A percentile compares a stretch with the other conserved stretches of the same genome.
Evolutionary conservation across 768 basidiomycete genomes (phyloP).

Genomic region (Boletus huronensis): DNA sequence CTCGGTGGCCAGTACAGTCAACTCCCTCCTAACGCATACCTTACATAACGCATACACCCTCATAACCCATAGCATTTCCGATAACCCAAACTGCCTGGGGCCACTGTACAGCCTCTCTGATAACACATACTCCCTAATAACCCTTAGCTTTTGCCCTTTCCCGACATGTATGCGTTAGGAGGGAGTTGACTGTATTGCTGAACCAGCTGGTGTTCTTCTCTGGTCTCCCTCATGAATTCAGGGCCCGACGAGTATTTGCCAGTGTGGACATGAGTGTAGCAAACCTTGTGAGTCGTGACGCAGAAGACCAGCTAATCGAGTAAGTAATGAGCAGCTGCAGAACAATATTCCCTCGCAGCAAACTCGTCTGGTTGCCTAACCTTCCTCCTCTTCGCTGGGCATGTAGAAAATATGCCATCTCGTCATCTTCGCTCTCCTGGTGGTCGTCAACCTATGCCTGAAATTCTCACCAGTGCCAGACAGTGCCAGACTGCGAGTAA

Average conservation of each 20-base stretch:
- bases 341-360: neutral
- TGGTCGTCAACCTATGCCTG: neutral
- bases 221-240: neutral
- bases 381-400: neutral
- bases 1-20: too few relatives aligned
- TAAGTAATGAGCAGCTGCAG: neutral
- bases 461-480: neutral
- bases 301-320: neutral
- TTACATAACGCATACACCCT: too few relatives aligned
- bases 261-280: neutral
- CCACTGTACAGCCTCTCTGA: too few relatives aligned
- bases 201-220: neutral
- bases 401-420: neutral
- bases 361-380: neutral
- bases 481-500: neutral
- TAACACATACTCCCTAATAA: too few relatives aligned
- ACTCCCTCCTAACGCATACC: too few relatives aligned
- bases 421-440: neutral
- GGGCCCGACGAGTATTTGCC: neutral
- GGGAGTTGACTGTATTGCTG: too few relatives aligned
- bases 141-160: too few relatives aligned
- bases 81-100: too few relatives aligned
- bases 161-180: too few relatives aligned
- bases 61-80: too few relatives aligned
- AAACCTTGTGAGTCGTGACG: neutral